phyloP scores from a whole-genome alignment of 495 filamentous ascomycete genomes.

The Glarea lozoyensis region DNA sequence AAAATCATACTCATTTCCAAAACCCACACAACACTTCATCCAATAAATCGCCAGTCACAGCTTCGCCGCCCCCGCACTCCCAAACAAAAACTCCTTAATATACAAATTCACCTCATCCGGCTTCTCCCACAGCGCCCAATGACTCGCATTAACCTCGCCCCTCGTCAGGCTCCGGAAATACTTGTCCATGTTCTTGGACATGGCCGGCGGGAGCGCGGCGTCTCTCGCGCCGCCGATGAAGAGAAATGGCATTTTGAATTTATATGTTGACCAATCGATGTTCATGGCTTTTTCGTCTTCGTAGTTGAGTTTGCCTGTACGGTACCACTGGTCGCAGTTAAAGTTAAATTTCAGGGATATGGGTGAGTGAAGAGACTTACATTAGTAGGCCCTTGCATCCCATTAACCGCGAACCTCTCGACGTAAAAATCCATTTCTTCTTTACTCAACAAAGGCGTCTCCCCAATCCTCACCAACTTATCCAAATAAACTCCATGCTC shows the following conservation, averaged over 20 bases:
- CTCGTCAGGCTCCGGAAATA: constrained; percentile 46
- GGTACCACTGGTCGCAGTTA: constrained; percentile 56
- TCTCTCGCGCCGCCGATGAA: constrained; percentile 69
- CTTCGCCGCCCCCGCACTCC: neutral
- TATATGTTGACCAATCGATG: constrained; percentile 23
- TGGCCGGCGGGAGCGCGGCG: constrained; percentile 50
- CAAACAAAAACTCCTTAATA: constrained; percentile 17
- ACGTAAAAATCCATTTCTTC: constrained; percentile 74
- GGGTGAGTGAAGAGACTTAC: neutral
- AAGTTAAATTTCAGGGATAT: neutral
- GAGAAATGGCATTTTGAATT: constrained; percentile 59
- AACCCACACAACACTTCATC: neutral
- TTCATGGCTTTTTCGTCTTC: constrained; percentile 55
- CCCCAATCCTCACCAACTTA: constrained; percentile 34
- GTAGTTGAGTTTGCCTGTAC: constrained; percentile 59
- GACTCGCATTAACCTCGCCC: constrained; percentile 48
- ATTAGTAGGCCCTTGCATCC: constrained; percentile 69
- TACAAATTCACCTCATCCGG: constrained; percentile 47
- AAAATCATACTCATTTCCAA: neutral
- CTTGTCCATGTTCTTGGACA: constrained; percentile 61
- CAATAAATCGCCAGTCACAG: neutral
- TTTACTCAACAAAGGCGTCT: constrained; percentile 47
- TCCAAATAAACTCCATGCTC: constrained; percentile 45
- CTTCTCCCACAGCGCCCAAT: constrained; percentile 65
- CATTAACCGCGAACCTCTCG: constrained; percentile 56